These are phyloP conservation scores for Immersiporthe knoxdaviesiana DNA, from an alignment of 2,329 filamentous ascomycete genomes.

Conservation along the genomic window DNA sequence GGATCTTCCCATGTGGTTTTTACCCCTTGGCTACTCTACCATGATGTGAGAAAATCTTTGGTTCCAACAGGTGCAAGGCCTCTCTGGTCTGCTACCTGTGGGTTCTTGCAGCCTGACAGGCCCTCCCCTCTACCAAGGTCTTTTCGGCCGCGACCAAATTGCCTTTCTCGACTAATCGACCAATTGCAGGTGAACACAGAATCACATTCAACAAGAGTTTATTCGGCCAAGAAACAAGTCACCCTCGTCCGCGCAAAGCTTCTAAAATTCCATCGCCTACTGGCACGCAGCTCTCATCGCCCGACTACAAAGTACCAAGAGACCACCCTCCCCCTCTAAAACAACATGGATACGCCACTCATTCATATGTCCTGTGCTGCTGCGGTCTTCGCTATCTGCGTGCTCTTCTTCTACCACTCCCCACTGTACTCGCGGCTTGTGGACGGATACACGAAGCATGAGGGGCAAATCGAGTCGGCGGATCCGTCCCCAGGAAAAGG, in stretches of 20 bases:
- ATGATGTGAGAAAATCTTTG: neutral
- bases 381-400: neutral
- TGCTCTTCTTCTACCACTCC: slow-evolving; percentile 5
- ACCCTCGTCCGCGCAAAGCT: neutral
- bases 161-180: neutral
- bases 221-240: neutral
- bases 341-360: neutral
- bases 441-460: neutral
- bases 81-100: neutral
- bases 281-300: neutral
- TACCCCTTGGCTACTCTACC: neutral
- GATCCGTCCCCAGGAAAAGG: neutral
- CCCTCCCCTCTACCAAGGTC: neutral
- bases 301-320: neutral
- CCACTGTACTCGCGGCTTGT: neutral
- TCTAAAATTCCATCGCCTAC: neutral
- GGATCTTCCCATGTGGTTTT: neutral
- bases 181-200: neutral
- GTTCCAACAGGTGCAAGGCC: neutral
- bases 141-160: neutral
- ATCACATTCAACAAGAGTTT: neutral
- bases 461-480: neutral
- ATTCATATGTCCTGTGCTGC: neutral
- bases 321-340: neutral
- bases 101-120: neutral